Conservation (phyloP, 495 filamentous ascomycete species). For the Margaritispora aquatica region DNA sequence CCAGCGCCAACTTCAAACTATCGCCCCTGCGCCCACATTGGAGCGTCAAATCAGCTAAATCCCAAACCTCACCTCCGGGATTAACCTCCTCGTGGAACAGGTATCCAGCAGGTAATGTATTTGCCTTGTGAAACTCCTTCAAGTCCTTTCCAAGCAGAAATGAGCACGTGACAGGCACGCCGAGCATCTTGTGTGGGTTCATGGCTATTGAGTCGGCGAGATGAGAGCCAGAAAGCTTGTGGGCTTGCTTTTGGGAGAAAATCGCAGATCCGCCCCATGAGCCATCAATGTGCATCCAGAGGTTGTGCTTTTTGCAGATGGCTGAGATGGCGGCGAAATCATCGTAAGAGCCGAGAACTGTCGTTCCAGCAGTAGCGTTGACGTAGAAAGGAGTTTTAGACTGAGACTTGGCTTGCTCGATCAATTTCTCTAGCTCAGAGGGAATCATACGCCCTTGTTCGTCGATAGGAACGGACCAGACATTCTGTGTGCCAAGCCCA, state of each 20-base stretch:
- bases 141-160: constrained; percentile 78
- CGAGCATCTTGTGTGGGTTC: constrained; percentile 97
- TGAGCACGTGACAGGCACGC: constrained; percentile 82
- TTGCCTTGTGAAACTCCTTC: constrained; percentile 68
- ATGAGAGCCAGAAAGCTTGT: constrained; percentile 62
- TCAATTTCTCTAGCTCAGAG: constrained; percentile 51
- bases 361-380: constrained; percentile 92
- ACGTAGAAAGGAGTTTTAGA: constrained; percentile 87
- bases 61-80: constrained; percentile 60
- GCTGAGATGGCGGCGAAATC: constrained; percentile 64
- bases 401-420: constrained; percentile 50
- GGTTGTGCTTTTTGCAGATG: constrained; percentile 60
- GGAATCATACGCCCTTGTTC: constrained; percentile 63
- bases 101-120: constrained; percentile 82
- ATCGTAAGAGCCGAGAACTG: constrained; percentile 86
- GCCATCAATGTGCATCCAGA: constrained; percentile 91
- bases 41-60: constrained; percentile 88
- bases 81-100: constrained; percentile 57
- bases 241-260: constrained; percentile 60
- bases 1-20: constrained; percentile 76
- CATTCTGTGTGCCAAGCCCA: constrained; percentile 70
- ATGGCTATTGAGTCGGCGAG: constrained; percentile 75
- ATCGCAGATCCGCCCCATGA: constrained; percentile 83
- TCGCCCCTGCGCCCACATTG: constrained; percentile 89
- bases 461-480: constrained; percentile 72